A percentile compares a stretch with the other conserved stretches of the same genome.
phyloP scores from a whole-genome alignment of 1,284 basidiomycete genomes.

The Moesziomyces sp. region DNA sequence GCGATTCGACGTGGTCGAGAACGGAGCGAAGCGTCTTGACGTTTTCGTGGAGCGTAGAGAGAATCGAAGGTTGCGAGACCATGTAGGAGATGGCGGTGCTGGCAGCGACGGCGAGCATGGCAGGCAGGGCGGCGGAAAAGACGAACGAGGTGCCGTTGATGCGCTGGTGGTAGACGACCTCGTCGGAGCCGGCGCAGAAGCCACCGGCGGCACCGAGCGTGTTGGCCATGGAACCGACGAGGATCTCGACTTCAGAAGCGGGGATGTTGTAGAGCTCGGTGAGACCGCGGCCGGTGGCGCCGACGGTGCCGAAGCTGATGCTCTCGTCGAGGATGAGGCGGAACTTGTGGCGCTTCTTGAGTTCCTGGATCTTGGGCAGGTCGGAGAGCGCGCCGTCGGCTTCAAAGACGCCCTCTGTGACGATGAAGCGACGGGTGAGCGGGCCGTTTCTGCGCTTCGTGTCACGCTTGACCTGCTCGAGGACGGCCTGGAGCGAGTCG shows the following conservation, averaged over 20 bases:
- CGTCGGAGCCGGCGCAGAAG: slow-evolving; percentile 89
- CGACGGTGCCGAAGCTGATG: slow-evolving; percentile 90
- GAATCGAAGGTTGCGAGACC: slow-evolving; percentile 74
- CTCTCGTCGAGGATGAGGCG: slow-evolving; percentile 93
- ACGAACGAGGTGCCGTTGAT: slow-evolving; percentile 97
- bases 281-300: slow-evolving; percentile 89
- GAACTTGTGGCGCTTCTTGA: slow-evolving; percentile 96
- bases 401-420: slow-evolving; percentile 97
- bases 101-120: slow-evolving; percentile 85
- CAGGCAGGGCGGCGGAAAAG: slow-evolving; percentile 94
- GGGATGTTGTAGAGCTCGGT: slow-evolving; percentile 93
- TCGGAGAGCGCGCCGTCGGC: slow-evolving; percentile 91
- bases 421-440: slow-evolving; percentile 90
- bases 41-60: slow-evolving; percentile 83
- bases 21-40: slow-evolving; percentile 78
- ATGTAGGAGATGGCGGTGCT: slow-evolving; percentile 85
- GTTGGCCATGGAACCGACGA: slow-evolving; percentile 83
- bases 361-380: slow-evolving; percentile 88
- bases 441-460: slow-evolving; percentile 82
- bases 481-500: slow-evolving; percentile 86
- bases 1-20: slow-evolving; percentile 80
- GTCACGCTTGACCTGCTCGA: slow-evolving; percentile 86
- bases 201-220: slow-evolving; percentile 87
- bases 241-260: slow-evolving; percentile 72
- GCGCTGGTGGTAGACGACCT: slow-evolving; percentile 89